phyloP scores from a whole-genome alignment of 2,329 filamentous ascomycete species.

The Fusarium agapanthi region DNA sequence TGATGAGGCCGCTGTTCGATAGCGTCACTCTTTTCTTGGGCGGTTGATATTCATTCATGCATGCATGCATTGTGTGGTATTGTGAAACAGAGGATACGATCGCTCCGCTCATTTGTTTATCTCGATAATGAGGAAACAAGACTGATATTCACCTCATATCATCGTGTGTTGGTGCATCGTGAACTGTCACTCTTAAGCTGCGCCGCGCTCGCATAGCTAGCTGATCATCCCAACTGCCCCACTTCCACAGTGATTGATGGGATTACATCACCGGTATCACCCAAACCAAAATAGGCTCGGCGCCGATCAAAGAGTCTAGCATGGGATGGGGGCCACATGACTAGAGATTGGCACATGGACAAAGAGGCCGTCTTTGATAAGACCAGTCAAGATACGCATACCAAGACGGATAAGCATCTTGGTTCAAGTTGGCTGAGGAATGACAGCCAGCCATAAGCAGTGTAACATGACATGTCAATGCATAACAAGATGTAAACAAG shows the following conservation, averaged over 20 bases:
- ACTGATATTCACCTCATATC: neutral
- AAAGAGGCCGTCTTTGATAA: constrained; percentile 8
- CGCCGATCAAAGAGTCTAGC: constrained; percentile 28
- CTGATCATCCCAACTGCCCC: neutral
- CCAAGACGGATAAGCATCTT: constrained; percentile 1
- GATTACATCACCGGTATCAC: constrained; percentile 34
- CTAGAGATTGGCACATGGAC: constrained; percentile 29
- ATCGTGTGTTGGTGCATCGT: neutral
- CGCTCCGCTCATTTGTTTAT: constrained; percentile 13
- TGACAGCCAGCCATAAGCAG: neutral
- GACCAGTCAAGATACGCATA: neutral
- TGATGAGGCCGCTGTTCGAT: constrained; percentile 20
- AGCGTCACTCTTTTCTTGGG: constrained; percentile 31
- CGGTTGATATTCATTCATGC: neutral
- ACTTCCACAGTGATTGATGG: constrained; percentile 10
- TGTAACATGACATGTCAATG: neutral
- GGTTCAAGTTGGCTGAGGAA: neutral
- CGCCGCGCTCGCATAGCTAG: neutral
- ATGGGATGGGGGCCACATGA: constrained; percentile 33
- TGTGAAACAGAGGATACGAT: constrained; percentile 10
- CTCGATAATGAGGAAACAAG: neutral
- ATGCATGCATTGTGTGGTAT: neutral
- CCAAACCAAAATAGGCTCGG: constrained; percentile 26
- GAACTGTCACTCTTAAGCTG: neutral
- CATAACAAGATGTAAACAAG: neutral